Percentiles rank a stretch among this genome's conserved stretches.
Evolutionary conservation across 257 asterid species (phyloP).

Genomic region (Marsdenia floribunda): DNA sequence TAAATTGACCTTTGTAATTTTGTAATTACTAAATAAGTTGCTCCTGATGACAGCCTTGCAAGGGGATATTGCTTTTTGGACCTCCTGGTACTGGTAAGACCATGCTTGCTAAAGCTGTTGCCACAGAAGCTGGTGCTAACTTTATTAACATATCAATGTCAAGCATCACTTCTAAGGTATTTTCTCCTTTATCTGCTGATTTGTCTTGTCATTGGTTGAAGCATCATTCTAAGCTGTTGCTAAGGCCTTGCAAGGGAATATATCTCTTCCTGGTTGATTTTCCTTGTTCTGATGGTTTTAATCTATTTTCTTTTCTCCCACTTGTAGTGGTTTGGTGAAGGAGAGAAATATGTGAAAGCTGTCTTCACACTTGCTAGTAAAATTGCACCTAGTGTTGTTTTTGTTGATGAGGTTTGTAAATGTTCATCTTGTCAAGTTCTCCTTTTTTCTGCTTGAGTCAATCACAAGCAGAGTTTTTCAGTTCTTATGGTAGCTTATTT

Average conservation of each 20-base stretch:
- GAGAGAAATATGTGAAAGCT: slow-evolving; percentile 85
- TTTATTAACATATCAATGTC: slow-evolving; percentile 90
- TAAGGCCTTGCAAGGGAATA: neutral
- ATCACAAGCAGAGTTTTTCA: neutral
- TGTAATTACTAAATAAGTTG: slow-evolving; percentile 17
- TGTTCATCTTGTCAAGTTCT: neutral
- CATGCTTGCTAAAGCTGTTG: slow-evolving; percentile 95
- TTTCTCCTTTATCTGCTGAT: slow-evolving; percentile 13
- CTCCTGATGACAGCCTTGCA: slow-evolving; percentile 71
- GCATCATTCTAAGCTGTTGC: neutral
- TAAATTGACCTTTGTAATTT: slow-evolving; percentile 5
- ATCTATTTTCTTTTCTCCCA: slow-evolving; percentile 9
- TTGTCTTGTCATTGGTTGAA: neutral
- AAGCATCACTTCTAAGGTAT: slow-evolving; percentile 80
- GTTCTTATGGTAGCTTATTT: slow-evolving; percentile 1
- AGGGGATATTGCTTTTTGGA: slow-evolving; percentile 90
- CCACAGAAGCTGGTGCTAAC: slow-evolving; percentile 92
- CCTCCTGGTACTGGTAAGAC: slow-evolving; percentile 95
- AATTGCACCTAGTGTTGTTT: slow-evolving; percentile 78
- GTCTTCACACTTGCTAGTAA: slow-evolving; percentile 85
- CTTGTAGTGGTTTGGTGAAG: slow-evolving; percentile 90
- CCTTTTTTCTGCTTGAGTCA: neutral
- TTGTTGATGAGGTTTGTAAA: slow-evolving; percentile 76
- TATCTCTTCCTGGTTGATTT: slow-evolving; percentile 12
- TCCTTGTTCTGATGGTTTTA: neutral